Conservation (phyloP, 225 moss, liverwort and hornwort species). For the Marchantia polymorpha region DNA sequence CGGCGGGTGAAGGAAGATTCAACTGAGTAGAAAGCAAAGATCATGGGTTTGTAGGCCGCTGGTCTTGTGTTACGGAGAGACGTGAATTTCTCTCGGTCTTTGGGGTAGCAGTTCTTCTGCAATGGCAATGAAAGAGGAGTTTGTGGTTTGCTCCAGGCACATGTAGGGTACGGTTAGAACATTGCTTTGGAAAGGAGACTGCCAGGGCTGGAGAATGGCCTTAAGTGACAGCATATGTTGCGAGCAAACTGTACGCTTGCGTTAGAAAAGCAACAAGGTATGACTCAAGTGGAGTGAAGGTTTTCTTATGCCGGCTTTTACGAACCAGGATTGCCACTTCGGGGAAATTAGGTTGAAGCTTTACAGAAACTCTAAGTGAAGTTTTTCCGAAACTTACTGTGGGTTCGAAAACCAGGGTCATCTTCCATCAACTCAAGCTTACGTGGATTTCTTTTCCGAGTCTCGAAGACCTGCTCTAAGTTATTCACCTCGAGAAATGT, state of each 20-base stretch:
- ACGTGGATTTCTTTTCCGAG: too few species aligned
- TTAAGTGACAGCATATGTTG: background rate
- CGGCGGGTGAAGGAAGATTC: background rate
- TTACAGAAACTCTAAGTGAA: slow-evolving; percentile 40
- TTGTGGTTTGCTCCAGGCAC: background rate
- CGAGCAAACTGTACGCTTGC: background rate
- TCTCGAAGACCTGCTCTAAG: too few species aligned
- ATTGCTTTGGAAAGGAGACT: background rate
- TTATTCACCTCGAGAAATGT: too few species aligned
- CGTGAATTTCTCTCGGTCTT: background rate
- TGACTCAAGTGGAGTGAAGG: slow-evolving; percentile 20
- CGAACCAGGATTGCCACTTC: slow-evolving; percentile 26
- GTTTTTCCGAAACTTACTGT: slow-evolving; percentile 30
- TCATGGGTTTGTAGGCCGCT: background rate
- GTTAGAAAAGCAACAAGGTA: background rate
- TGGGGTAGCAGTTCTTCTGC: background rate
- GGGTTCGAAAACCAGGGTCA: slow-evolving; percentile 24
- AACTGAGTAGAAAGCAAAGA: background rate
- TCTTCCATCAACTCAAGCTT: too few species aligned
- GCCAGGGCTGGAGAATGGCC: background rate
- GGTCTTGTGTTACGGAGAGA: background rate
- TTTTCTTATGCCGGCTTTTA: slow-evolving; percentile 45
- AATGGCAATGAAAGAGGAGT: slow-evolving; percentile 7
- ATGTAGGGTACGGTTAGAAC: background rate
- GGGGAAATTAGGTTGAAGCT: slow-evolving; percentile 30